Percentiles rank a stretch among this genome's conserved stretches.
phyloP scores from a whole-genome alignment of 441 rosid genomes.

The Syzygium malaccense region DNA sequence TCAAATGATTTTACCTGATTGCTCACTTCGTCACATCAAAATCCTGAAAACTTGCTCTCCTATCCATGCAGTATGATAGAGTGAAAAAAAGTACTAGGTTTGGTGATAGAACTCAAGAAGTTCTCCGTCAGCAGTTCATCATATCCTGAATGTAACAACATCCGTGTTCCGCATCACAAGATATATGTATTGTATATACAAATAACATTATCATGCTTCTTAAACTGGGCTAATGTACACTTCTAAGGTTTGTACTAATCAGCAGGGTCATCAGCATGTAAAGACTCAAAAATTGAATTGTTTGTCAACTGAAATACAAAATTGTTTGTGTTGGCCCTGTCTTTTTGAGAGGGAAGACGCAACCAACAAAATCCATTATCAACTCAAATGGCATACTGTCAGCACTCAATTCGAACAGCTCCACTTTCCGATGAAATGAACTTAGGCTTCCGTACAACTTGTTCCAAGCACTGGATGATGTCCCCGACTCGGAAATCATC shows the following conservation, averaged over 20 bases:
- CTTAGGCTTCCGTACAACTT: constrained; percentile 75
- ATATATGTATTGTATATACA: not conserved
- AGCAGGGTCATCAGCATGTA: not conserved
- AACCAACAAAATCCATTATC: not conserved
- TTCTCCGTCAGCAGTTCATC: not conserved
- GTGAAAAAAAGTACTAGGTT: not conserved
- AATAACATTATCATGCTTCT: not conserved
- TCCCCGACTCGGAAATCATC: constrained; percentile 72
- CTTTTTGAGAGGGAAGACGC: not conserved
- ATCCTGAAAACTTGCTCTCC: not conserved
- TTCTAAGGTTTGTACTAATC: not conserved
- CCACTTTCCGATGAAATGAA: constrained; percentile 83
- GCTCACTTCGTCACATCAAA: not conserved
- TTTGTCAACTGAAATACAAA: not conserved
- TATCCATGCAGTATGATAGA: not conserved
- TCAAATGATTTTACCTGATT: not conserved
- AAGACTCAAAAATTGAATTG: not conserved
- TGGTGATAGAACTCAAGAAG: not conserved
- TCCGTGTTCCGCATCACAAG: not conserved
- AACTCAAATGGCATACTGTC: not conserved
- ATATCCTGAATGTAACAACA: not conserved
- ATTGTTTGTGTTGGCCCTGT: not conserved
- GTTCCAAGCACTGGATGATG: constrained; percentile 80
- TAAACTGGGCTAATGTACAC: not conserved
- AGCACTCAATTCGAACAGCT: constrained; percentile 37